Percentiles rank a stretch among this genome's conserved stretches.
These are phyloP conservation scores for Anethum foeniculum DNA, from an alignment of 140 eudicot genomes.

Conservation along the genomic window DNA sequence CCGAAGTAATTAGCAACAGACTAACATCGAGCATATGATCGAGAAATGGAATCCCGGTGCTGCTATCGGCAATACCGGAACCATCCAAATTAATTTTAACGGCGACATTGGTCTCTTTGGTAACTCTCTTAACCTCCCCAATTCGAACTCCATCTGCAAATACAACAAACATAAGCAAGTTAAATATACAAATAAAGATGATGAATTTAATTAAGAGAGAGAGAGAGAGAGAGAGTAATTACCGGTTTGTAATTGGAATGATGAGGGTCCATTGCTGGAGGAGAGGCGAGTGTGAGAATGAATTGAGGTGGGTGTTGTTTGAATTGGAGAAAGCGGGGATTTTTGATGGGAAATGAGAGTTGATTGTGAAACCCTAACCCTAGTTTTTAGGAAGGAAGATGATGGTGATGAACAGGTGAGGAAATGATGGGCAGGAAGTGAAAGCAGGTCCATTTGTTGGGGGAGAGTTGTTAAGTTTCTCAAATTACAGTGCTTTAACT, in stretches of 20 bases:
- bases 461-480: not conserved
- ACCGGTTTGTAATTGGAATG: slow-evolving; percentile 30
- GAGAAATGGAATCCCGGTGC: slow-evolving; percentile 83
- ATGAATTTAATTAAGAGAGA: not conserved
- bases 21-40: slow-evolving; percentile 98
- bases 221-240: not conserved
- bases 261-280: slow-evolving; percentile 26
- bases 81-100: slow-evolving; percentile 91
- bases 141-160: slow-evolving; percentile 39
- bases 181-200: not conserved
- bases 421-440: slow-evolving; percentile 8
- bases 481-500: not conserved
- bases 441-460: not conserved
- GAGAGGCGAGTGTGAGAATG: slow-evolving; percentile 29
- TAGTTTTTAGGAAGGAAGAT: slow-evolving; percentile 22
- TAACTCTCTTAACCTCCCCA: slow-evolving; percentile 82
- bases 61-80: slow-evolving; percentile 67
- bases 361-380: slow-evolving; percentile 15
- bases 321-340: slow-evolving; percentile 18
- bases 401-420: slow-evolving; percentile 12
- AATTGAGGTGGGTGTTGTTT: slow-evolving; percentile 18
- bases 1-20: not conserved
- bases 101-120: slow-evolving; percentile 79
- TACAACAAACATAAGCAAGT: not conserved
- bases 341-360: slow-evolving; percentile 16